phyloP scores from a whole-genome alignment of 352 stramenopile genomes.

The Phytophthora fragariae region DNA sequence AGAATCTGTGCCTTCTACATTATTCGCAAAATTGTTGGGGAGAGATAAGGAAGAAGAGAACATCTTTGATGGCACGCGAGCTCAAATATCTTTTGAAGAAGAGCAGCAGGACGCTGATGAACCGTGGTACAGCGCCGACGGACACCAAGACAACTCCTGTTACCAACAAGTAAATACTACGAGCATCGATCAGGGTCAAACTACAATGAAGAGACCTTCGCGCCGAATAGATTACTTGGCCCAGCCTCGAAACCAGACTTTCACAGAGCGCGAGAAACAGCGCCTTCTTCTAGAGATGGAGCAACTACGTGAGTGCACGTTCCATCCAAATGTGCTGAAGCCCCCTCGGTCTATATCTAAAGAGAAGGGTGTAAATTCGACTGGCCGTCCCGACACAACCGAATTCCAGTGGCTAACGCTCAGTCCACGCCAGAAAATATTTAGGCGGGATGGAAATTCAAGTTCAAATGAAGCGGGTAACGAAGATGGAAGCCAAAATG shows the following conservation, averaged over 20 bases:
- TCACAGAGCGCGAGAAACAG: constrained; percentile 71
- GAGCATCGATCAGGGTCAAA: constrained; percentile 11
- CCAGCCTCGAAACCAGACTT: constrained; percentile 57
- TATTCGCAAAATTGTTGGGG: constrained; percentile 26
- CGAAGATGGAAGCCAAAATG: constrained; percentile 31
- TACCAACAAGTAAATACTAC: not conserved
- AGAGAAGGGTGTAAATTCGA: not conserved
- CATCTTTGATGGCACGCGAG: not conserved
- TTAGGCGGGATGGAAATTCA: not conserved
- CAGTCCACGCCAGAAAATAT: constrained; percentile 53
- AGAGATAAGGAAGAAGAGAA: constrained; percentile 6
- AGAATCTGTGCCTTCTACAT: constrained; percentile 5
- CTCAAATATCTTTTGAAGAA: not conserved
- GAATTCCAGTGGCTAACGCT: constrained; percentile 71
- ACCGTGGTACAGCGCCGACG: not conserved
- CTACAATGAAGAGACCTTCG: constrained; percentile 15
- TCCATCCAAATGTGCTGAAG: constrained; percentile 58
- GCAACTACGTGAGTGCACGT: constrained; percentile 71
- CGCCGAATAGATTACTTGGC: constrained; percentile 59
- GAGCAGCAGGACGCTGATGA: not conserved
- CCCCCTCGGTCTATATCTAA: constrained; percentile 21
- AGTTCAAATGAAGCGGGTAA: constrained; percentile 2
- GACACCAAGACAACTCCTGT: not conserved
- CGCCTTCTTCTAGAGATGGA: constrained; percentile 68
- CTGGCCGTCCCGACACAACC: constrained; percentile 22